Evolutionary conservation across 257 asterid species (phyloP), one percentile per base, ranked within the genome.

Genomic region (Ligustrum vulgare): DNA sequence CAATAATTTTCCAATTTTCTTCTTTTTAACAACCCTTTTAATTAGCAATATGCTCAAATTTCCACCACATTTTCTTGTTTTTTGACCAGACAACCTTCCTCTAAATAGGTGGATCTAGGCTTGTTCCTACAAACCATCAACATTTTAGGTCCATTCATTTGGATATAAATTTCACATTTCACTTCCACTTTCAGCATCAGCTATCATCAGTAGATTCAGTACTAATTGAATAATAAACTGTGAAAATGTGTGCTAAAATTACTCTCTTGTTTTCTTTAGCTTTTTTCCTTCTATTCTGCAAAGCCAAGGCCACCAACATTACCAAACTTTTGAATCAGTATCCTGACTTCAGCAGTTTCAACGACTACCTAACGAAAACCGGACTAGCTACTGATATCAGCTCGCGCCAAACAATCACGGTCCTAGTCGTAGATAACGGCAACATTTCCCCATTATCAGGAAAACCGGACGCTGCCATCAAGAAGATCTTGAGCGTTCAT

Each of bases 261-360:
- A 69, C 80, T 70, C 79, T 89, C 23, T 6, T 84, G 76, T 65
- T 86, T 77, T 68, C 74, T 33, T 74, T 49, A 13, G 60, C 9
- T 0, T 18, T 87, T 76, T 43, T 71, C 16, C 77, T 86, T 18
- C 47, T 86, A 8, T 73, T 80, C 80, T 72, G 23, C 69, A 49
- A 32, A 4, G 83, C 74, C 43, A 74, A 77, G 60, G 90, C 87
- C 67, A 78, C 78, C 68, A 84, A 90, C 88, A 88, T 92, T 81
- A 90, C 97, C 70, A 49, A 71, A 33, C 11, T 89, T 10, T 86
- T 92, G 1, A n/a, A 11, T 31, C 76, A 80, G 15, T 81, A 84
- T 32, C 81, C 89, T 0, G 82, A 80, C 2, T 92, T 79, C 85
- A 79, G 84, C 86, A 65, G 47, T 67, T 92, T 90, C 91, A 92